These are phyloP conservation scores for Entomophthora muscae DNA, from an alignment of 371 early-diverging fungal species.

Conservation along the genomic window DNA sequence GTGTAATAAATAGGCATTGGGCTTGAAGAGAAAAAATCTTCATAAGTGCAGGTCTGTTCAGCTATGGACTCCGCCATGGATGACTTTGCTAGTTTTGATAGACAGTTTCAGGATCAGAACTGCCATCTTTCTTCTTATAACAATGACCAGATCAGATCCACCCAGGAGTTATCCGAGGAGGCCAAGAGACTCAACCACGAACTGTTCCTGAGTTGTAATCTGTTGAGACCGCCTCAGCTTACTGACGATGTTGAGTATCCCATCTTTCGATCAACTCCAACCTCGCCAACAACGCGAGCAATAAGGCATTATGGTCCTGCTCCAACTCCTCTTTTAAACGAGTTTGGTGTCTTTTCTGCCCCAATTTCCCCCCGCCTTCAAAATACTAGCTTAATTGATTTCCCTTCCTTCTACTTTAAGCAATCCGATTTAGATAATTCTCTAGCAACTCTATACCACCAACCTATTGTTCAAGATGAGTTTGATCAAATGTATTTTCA, in stretches of 20 bases:
- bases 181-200: neutral
- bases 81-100: too few species aligned
- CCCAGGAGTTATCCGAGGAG: too few species aligned
- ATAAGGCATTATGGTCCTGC: neutral
- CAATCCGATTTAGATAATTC: neutral
- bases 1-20: too few species aligned
- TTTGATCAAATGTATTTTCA: neutral
- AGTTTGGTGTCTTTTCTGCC: neutral
- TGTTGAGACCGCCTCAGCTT: neutral
- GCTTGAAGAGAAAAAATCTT: too few species aligned
- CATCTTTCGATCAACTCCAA: neutral
- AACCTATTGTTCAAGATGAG: neutral
- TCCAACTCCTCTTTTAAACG: neutral
- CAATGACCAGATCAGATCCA: too few species aligned
- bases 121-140: too few species aligned
- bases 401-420: neutral
- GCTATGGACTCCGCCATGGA: too few species aligned
- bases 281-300: neutral
- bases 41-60: too few species aligned
- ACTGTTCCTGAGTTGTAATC: neutral
- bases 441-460: neutral
- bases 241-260: neutral
- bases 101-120: too few species aligned
- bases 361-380: neutral
- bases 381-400: neutral